These are phyloP conservation scores for Phytopythium mirpurense DNA, from an alignment of 352 stramenopile species.

Conservation along the genomic window DNA sequence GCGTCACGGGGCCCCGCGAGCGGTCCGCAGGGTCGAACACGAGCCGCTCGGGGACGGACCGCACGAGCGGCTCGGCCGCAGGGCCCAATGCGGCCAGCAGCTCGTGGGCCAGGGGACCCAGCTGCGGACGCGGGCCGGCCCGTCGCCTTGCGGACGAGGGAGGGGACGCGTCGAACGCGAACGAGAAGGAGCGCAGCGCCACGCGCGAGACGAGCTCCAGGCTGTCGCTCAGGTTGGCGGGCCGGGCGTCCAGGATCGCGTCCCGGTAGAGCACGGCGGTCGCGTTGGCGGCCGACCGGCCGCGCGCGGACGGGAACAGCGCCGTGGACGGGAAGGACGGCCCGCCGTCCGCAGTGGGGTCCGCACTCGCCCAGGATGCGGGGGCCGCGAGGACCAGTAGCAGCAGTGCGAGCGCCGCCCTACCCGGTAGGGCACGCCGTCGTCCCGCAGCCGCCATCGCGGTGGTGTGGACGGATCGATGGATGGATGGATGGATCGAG, in stretches of 20 bases:
- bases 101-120: conserved; percentile 67
- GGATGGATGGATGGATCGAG: too few relatives aligned
- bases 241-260: conserved; percentile 36
- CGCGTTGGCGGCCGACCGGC: conserved; percentile 15
- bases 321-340: conserved; percentile 12
- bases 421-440: too few relatives aligned
- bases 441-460: too few relatives aligned
- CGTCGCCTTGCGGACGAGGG: background rate
- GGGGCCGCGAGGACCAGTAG: conserved; percentile 9
- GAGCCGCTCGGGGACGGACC: conserved; percentile 52
- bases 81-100: conserved; percentile 45
- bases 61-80: conserved; percentile 43
- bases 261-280: conserved; percentile 44
- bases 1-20: conserved; percentile 37
- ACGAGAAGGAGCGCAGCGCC: conserved; percentile 63
- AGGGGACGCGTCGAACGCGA: conserved; percentile 63
- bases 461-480: too few relatives aligned
- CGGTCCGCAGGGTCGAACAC: conserved; percentile 30
- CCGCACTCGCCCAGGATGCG: background rate
- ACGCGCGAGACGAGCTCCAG: conserved; percentile 41
- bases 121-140: conserved; percentile 16
- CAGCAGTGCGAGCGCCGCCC: conserved; percentile 9
- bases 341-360: background rate
- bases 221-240: conserved; percentile 42
- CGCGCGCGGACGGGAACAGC: conserved; percentile 16